Conservation (phyloP, 2,329 filamentous ascomycete species). For the Coccinonectria pachysandricola region DNA sequence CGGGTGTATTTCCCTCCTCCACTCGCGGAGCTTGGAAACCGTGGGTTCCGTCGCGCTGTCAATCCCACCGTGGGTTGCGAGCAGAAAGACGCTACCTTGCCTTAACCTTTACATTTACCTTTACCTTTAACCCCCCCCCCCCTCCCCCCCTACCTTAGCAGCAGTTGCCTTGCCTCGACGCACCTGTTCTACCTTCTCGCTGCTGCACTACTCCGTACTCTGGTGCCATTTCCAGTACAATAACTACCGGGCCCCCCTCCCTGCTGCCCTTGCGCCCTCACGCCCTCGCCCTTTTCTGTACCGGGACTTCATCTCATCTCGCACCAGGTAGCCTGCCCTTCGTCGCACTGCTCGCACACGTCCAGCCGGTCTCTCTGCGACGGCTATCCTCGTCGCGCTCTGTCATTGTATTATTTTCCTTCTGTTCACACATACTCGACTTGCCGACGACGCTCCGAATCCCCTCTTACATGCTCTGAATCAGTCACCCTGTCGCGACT, state of each 20-base stretch:
- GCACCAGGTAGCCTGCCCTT: conserved; percentile 14
- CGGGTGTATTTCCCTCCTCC: too few species aligned
- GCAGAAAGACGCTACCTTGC: too few species aligned
- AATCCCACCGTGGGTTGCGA: too few species aligned
- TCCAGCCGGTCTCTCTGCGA: conserved; percentile 10
- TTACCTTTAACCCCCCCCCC: too few species aligned
- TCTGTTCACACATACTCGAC: conserved; percentile 4
- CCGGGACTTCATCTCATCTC: conserved; percentile 16
- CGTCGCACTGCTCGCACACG: conserved; percentile 14
- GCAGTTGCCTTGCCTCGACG: too few species aligned
- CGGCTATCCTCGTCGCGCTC: conserved; percentile 1
- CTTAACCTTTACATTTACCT: too few species aligned
- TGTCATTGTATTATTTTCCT: conserved; percentile 2
- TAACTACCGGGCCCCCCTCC: conserved; percentile 12
- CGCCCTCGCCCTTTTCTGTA: conserved; percentile 6
- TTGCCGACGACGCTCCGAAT: too few species aligned
- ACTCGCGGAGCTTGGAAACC: too few species aligned
- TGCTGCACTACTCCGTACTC: conserved; percentile 2
- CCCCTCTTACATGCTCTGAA: too few species aligned
- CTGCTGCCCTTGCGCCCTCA: conserved; percentile 1
- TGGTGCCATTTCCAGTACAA: conserved; percentile 14
- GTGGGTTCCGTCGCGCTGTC: too few species aligned
- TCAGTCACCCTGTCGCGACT: too few species aligned
- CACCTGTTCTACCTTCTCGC: conserved; percentile 1
- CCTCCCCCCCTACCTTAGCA: too few species aligned